Evolutionary conservation across 1,139 yeast genomes (phyloP), one percentile per base, ranked within the genome.

Genomic region (Suhomyces kunorum): DNA sequence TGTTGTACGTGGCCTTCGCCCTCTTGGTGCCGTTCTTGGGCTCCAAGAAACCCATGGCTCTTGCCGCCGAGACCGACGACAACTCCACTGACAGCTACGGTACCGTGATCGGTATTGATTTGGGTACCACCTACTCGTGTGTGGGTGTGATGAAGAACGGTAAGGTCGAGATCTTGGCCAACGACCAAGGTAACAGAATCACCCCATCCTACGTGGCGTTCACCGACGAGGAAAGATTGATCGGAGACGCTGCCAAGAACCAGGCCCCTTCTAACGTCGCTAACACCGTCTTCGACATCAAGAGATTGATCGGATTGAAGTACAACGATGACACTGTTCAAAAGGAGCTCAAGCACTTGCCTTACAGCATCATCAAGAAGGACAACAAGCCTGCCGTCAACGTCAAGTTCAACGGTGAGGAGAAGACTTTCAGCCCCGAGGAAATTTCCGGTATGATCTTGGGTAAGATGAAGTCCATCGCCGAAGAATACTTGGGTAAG

Each of bases 161-260:
- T 51, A 83, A 87, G 59, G 96, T 89, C 44, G 96, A 87, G 68
- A 88, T 88, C 55, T 72, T 88, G 58, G 96, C 96, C 54, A 88
- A 88, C 63, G 96, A 88, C 65, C 96, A 88, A 74, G 96, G 96
- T 72, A 87, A 87, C 72, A 83, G 96, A 74, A 88, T 87, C 56
- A 88, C 96, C 36, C 96, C 96, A 28, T 86, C 95, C 1, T 87
- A 83, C 61, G 96, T 87, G 46, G 90, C 95, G 13, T 87, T 87
- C 65, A 83, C 87, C 34, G 84, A 79, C 36, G 87, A 83, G 34
- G 96, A 87, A 71, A 82, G 95, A 67, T 78, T 88, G 51, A 90
- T 88, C 50, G 96, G 96, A 62, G 96, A 88, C 61, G 92, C 96
- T 29, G 96, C 96, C 37, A 88, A 88, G 76, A 88, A 87, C 71